phyloP scores from a whole-genome alignment of 139 green algal genomes.

The Raphidocelis subcapitata region DNA sequence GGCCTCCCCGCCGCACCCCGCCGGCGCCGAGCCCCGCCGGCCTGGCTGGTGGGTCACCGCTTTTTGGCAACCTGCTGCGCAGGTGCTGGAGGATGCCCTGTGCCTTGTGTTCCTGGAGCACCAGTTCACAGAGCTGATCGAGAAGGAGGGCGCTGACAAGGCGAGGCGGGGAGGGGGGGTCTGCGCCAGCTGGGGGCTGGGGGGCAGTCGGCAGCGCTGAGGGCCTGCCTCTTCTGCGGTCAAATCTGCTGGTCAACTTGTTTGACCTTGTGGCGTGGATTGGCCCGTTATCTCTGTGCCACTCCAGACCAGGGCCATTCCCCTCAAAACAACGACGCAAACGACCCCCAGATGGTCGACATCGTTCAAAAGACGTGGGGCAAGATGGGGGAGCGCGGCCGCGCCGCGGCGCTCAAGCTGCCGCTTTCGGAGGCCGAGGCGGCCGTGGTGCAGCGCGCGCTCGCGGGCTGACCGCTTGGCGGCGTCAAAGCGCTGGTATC shows the following conservation, averaged over 20 bases:
- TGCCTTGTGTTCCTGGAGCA: constrained; percentile 60
- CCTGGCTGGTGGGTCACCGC: not conserved
- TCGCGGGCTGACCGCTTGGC: not conserved
- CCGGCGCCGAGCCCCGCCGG: too few species aligned
- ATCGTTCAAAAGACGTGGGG: constrained; percentile 52
- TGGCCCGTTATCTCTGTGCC: too few species aligned
- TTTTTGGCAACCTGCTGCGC: too few species aligned
- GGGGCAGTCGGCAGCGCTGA: too few species aligned
- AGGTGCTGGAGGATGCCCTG: constrained; percentile 56
- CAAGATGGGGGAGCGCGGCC: constrained; percentile 39
- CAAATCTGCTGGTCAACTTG: too few species aligned
- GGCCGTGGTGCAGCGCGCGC: constrained; percentile 23
- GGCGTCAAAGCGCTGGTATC: not conserved
- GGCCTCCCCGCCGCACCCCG: too few species aligned
- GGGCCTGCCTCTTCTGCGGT: too few species aligned
- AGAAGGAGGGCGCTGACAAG: constrained; percentile 28
- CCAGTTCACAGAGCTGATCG: constrained; percentile 47
- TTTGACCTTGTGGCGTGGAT: too few species aligned
- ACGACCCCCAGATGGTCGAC: constrained; percentile 41
- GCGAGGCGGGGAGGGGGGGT: not conserved
- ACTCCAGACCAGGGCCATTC: too few species aligned
- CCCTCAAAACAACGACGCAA: too few species aligned
- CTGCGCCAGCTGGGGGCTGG: too few species aligned
- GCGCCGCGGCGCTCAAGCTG: constrained; percentile 34
- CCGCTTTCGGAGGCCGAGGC: constrained; percentile 6